Evolutionary conservation across 139 green algal genomes (phyloP).

Genomic region (Closterium sp.): DNA sequence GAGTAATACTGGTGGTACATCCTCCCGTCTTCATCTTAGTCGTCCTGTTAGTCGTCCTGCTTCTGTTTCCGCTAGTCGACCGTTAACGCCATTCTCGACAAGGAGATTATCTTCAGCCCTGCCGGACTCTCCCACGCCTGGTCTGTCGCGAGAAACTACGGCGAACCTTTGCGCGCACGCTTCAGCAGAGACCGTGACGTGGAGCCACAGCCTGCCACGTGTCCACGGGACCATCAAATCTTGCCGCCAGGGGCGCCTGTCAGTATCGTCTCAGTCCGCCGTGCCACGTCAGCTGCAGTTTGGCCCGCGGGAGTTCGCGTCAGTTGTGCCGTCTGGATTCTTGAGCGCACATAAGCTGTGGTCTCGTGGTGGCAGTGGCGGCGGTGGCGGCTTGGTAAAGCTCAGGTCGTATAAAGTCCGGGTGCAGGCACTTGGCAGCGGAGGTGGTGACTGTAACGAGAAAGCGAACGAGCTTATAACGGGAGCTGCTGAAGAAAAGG

Average conservation of each 20-base stretch:
- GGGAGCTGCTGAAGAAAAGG: neutral
- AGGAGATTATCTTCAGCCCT: neutral
- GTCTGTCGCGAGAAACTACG: neutral
- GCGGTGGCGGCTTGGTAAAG: too few species aligned
- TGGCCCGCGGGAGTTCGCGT: neutral
- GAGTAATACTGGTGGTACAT: too few species aligned
- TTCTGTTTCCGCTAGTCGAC: too few species aligned
- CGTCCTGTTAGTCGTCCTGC: too few species aligned
- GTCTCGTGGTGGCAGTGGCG: neutral
- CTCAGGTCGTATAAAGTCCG: too few species aligned
- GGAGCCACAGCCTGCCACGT: neutral
- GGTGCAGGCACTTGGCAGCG: neutral
- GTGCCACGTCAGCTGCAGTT: neutral
- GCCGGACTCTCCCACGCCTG: too few species aligned
- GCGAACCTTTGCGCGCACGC: neutral
- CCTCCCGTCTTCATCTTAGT: too few species aligned
- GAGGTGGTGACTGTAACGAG: neutral
- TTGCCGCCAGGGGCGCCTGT: neutral
- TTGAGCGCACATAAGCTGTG: neutral
- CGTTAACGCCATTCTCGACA: too few species aligned
- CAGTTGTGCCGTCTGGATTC: neutral
- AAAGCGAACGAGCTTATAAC: neutral
- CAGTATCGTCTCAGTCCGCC: neutral
- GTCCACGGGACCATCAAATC: neutral
- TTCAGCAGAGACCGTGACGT: neutral